A percentile compares a stretch with the other conserved stretches of the same genome.
Evolutionary conservation across 768 basidiomycete genomes (phyloP).

Genomic region (Serendipita vermifera): DNA sequence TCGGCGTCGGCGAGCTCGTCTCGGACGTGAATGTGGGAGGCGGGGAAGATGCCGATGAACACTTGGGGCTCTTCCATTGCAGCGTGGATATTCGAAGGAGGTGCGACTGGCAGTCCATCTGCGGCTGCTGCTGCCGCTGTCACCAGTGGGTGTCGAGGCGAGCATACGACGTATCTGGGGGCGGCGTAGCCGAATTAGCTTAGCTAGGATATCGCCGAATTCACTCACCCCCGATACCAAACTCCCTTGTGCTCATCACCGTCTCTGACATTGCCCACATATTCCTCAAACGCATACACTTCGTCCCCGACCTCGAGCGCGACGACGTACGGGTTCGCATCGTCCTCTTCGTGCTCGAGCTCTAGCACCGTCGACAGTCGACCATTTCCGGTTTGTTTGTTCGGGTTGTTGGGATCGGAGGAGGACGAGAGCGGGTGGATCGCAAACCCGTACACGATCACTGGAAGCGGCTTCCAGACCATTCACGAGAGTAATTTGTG

Average conservation of each 20-base stretch:
- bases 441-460: slow-evolving; percentile 84
- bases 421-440: slow-evolving; percentile 70
- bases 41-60: slow-evolving; percentile 89
- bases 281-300: slow-evolving; percentile 92
- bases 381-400: slow-evolving; percentile 19
- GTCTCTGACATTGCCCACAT: slow-evolving; percentile 38
- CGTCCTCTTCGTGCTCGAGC: slow-evolving; percentile 44
- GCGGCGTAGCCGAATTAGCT: slow-evolving; percentile 5
- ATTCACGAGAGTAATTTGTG: too few species aligned
- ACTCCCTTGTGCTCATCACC: slow-evolving; percentile 64
- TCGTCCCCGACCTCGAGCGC: slow-evolving; percentile 91
- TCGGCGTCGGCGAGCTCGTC: slow-evolving; percentile 82
- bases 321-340: slow-evolving; percentile 43
- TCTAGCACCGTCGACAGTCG: slow-evolving; percentile 51
- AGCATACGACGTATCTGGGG: slow-evolving; percentile 71
- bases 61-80: slow-evolving; percentile 32
- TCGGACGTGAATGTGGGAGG: slow-evolving; percentile 73
- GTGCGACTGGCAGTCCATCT: background rate
- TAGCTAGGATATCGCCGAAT: background rate
- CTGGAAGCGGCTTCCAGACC: slow-evolving; percentile 50
- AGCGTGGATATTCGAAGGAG: background rate
- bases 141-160: slow-evolving; percentile 58
- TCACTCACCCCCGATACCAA: slow-evolving; percentile 89
- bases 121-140: slow-evolving; percentile 38
- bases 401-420: slow-evolving; percentile 49